These are phyloP conservation scores for Diaporthe velutina DNA, from an alignment of 2,329 filamentous ascomycete genomes.

Conservation along the genomic window DNA sequence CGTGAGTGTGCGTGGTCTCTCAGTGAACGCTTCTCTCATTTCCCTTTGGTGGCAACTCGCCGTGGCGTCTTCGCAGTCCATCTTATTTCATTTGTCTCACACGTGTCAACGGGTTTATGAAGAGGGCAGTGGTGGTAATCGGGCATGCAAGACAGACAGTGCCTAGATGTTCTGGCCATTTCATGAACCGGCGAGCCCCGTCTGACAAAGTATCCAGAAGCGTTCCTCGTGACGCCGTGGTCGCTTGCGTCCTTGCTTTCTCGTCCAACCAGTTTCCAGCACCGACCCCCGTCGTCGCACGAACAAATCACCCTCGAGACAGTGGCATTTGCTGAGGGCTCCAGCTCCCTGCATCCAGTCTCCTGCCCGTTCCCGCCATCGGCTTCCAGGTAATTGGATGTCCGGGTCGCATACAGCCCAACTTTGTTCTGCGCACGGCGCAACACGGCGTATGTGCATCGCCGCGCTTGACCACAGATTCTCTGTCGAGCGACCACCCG, in stretches of 20 bases:
- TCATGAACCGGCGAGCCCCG: slow-evolving; percentile 7
- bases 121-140: not conserved
- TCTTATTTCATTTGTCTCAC: slow-evolving; percentile 36
- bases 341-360: slow-evolving; percentile 10
- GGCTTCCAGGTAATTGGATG: slow-evolving; percentile 28
- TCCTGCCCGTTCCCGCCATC: slow-evolving; percentile 34
- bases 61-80: slow-evolving; percentile 16
- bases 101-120: slow-evolving; percentile 19
- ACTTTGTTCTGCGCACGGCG: slow-evolving; percentile 30
- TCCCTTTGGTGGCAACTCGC: not conserved
- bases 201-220: slow-evolving; percentile 17
- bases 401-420: not conserved
- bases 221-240: slow-evolving; percentile 30
- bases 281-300: slow-evolving; percentile 27
- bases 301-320: slow-evolving; percentile 36
- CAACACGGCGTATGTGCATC: slow-evolving; percentile 40
- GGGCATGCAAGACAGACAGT: slow-evolving; percentile 17
- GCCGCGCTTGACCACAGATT: slow-evolving; percentile 43
- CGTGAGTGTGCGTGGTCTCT: not conserved
- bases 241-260: slow-evolving; percentile 30
- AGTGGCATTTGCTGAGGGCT: slow-evolving; percentile 10
- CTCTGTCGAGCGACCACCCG: slow-evolving; percentile 44
- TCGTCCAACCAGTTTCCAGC: slow-evolving; percentile 29
- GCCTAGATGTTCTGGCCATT: not conserved
- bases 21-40: not conserved